Evolutionary conservation across 106 monocot genomes (phyloP).

Genomic region (Apostasia ramifera): DNA sequence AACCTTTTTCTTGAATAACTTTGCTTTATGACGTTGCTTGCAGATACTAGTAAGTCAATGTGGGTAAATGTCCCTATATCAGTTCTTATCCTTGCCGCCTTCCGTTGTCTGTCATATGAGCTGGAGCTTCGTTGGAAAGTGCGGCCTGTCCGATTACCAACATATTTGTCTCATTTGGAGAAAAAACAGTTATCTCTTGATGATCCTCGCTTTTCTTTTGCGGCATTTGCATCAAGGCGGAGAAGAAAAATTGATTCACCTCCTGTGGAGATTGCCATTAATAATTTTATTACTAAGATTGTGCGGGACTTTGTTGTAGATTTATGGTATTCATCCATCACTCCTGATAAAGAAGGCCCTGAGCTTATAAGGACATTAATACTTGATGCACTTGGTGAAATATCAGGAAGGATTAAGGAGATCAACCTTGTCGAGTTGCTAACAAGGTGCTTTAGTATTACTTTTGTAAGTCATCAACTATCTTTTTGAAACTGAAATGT

Average conservation of each 20-base stretch:
- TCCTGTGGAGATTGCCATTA: constrained; percentile 62
- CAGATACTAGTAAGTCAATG: constrained; percentile 99
- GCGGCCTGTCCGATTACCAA: constrained; percentile 27
- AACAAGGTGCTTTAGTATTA: constrained; percentile 74
- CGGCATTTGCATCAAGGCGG: constrained; percentile 42
- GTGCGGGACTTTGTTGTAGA: constrained; percentile 87
- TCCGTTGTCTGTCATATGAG: constrained; percentile 78
- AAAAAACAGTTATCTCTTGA: constrained; percentile 62
- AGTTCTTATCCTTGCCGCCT: constrained; percentile 61
- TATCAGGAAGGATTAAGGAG: constrained; percentile 75
- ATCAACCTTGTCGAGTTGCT: constrained; percentile 93
- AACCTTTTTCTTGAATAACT: no score
- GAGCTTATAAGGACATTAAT: constrained; percentile 68
- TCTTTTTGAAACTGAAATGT: neutral
- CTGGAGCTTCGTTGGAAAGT: constrained; percentile 75
- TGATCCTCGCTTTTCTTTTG: constrained; percentile 52
- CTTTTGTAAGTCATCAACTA: constrained; percentile 49
- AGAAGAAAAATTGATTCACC: constrained; percentile 84
- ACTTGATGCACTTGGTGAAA: constrained; percentile 85
- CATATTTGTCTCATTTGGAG: constrained; percentile 60
- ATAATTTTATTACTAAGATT: constrained; percentile 73
- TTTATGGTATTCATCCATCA: constrained; percentile 90
- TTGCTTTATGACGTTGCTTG: constrained; percentile 1
- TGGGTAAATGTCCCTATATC: constrained; percentile 93
- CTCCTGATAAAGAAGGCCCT: constrained; percentile 91